A percentile compares a stretch with the other conserved stretches of the same genome.
phyloP scores from a whole-genome alignment of 2,329 filamentous ascomycete genomes.

The Talaromyces amestolkiae region DNA sequence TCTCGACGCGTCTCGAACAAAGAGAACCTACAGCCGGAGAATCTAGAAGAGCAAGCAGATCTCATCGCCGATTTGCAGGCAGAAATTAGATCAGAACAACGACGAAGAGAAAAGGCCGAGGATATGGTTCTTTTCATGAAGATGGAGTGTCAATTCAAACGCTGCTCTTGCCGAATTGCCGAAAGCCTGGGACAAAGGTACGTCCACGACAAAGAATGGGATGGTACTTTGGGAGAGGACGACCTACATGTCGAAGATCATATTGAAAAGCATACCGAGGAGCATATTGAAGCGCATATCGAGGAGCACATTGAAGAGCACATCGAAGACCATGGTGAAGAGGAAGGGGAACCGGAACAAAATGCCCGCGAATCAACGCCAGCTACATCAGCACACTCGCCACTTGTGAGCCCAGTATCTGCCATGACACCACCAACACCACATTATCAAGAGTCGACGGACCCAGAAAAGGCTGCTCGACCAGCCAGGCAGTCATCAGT shows the following conservation, averaged over 20 bases:
- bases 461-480: constrained; percentile 20
- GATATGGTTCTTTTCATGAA: constrained; percentile 55
- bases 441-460: constrained; percentile 13
- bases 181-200: constrained; percentile 42
- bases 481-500: constrained; percentile 37
- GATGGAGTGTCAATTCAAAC: constrained; percentile 50
- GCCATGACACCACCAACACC: constrained; percentile 19
- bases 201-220: constrained; percentile 40
- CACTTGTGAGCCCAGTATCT: constrained; percentile 18
- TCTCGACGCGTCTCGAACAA: constrained; percentile 31
- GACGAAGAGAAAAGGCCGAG: constrained; percentile 52
- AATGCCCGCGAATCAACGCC: constrained; percentile 13
- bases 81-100: constrained; percentile 52
- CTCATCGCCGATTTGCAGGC: constrained; percentile 47
- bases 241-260: constrained; percentile 17
- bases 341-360: constrained; percentile 3
- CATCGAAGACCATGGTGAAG: not conserved
- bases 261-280: not conserved
- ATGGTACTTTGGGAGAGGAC: constrained; percentile 15
- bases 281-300: not conserved
- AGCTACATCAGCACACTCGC: constrained; percentile 14
- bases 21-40: constrained; percentile 28
- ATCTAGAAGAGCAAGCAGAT: constrained; percentile 38
- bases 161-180: constrained; percentile 48
- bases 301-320: not conserved